Base-by-base conservation (phyloP, 176 grass and related monocot species). In the Oryza australiensis region DNA sequence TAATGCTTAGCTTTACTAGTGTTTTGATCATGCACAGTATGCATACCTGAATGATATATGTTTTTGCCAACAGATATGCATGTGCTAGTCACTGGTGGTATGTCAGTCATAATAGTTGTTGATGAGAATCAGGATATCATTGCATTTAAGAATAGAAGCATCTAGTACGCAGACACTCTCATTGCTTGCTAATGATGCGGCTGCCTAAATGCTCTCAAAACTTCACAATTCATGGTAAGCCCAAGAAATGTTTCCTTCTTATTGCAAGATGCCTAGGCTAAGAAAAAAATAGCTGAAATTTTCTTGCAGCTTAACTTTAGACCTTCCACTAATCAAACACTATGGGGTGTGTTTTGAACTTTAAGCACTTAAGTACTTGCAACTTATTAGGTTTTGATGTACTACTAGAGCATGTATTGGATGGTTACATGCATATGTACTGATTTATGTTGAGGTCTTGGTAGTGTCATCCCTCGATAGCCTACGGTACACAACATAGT, bases 381-480 rank as follows among this genome's bases (percentile, higher is more conserved):
- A 70, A 62, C 26, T 60, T 64, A 55, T 24, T 60, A 60, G 55
- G 20, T 42, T 73, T 78, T 40, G 38, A 41, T 77, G 20, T 41
- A 64, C n/a, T 38, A 76, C 63, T 38, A 51, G 62, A 70, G 49
- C 28, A 62, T 26, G 5, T 18, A 67, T 24, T 46, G 22, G 42
- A 51, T 74, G 24, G 12, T 57, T 67, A 20, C 60, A 66, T 74
- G 69, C 42, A 74, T 67, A 45, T 72, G 51, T 62, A 20, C 64
- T 78, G 66, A 78, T 70, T 55, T 76, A 85, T 85, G 57, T 29
- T 29, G 26, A 23, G 30, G 42, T 40, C 22, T 77, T 59, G 26
- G 30, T 30, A 70, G 37, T 60, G 35, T 33, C 68, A 67, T 85
- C 29, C 22, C 57, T 73, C 10, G 57, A 41, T 51, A 42, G 2